These are phyloP conservation scores for Cryptosporidium sp. DNA, from an alignment of 169 alveolate genomes.

Conservation along the genomic window DNA sequence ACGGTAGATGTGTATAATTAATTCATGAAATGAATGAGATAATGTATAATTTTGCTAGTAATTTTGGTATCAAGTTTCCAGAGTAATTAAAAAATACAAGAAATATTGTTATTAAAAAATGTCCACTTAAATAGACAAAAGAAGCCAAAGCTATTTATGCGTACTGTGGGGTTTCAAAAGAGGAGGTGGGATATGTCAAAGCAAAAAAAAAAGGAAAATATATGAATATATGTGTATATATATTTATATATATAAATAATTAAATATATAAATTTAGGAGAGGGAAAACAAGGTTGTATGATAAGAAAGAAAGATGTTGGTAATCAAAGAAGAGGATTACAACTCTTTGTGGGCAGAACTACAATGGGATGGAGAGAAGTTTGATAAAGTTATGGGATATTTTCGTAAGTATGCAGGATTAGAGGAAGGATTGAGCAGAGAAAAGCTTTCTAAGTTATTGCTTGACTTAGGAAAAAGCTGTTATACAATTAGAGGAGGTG, in stretches of 20 bases:
- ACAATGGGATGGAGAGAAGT: conserved; percentile 72
- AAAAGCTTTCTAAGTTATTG: conserved; percentile 25
- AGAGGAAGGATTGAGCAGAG: conserved; percentile 57
- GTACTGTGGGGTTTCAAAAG: conserved; percentile 72
- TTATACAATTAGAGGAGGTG: conserved; percentile 70
- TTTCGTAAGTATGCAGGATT: conserved; percentile 70
- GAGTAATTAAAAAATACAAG: background rate
- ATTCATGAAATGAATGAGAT: background rate
- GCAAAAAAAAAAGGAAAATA: background rate
- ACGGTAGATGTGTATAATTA: background rate
- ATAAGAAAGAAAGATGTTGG: conserved; percentile 22
- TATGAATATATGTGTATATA: background rate
- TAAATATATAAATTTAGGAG: background rate
- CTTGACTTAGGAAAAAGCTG: conserved; percentile 69
- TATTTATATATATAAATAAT: background rate
- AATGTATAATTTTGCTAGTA: background rate
- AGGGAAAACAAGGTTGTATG: background rate
- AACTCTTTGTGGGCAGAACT: conserved; percentile 74
- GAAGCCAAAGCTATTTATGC: conserved; percentile 38
- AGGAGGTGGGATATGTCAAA: conserved; percentile 38
- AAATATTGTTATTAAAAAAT: background rate
- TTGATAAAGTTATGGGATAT: conserved; percentile 59
- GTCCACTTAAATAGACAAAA: conserved; percentile 75
- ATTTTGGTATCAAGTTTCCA: background rate
- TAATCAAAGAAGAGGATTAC: conserved; percentile 58